Base-by-base conservation (phyloP, 139 green algal genomes). In the Asterochloris sp. region DNA sequence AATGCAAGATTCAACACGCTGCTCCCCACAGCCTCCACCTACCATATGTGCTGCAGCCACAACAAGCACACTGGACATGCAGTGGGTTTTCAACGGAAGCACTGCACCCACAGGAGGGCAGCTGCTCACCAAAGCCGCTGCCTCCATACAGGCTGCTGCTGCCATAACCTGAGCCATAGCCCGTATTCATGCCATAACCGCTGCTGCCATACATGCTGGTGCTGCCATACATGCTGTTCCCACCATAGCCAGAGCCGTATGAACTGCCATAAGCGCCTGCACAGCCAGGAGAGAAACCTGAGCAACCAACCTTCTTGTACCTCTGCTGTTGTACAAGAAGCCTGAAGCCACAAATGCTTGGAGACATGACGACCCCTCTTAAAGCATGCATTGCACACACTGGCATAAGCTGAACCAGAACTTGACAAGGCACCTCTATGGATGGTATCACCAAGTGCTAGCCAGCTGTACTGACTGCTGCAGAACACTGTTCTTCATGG, bases 31-130 rank as follows among this genome's bases (percentile, higher is more conserved):
- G 83, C 12, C 11, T 71, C 62, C 62, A 78, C 64, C 73, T 83
- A 62, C 86, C 86, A 47, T 91, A 88, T 80, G 84, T 88, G 15
- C 86, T 66, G 12, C 69, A 19, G 61, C 73, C 61, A 69, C 78
- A 47, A 0, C 78, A 81, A 17, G 19, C 78, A 73, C 28, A 82
- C 26, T 69, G 79, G 12, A 69, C 66, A 75, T 78, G 28, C 23
- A 69, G 76, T 62, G 67, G 76, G 60, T 62, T 2, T 54, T 2
- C 38, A 54, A 2, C 2, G 47, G 67, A 80, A 13, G 29, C 23
- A 66, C 23, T 27, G 16, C 64, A 85, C 74, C 83, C 24, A 83
- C 78, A 83, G 69, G 28, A 27, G 67, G 61, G 26, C 74, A 54
- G 24, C 62, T 77, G 73, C 81, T 82, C 79, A 71, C 80, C 77